Percentiles rank a stretch among this genome's conserved stretches.
These are phyloP conservation scores for Pseudogymnoascus verrucosus DNA, from an alignment of 2,329 filamentous ascomycete species.

Conservation along the genomic window DNA sequence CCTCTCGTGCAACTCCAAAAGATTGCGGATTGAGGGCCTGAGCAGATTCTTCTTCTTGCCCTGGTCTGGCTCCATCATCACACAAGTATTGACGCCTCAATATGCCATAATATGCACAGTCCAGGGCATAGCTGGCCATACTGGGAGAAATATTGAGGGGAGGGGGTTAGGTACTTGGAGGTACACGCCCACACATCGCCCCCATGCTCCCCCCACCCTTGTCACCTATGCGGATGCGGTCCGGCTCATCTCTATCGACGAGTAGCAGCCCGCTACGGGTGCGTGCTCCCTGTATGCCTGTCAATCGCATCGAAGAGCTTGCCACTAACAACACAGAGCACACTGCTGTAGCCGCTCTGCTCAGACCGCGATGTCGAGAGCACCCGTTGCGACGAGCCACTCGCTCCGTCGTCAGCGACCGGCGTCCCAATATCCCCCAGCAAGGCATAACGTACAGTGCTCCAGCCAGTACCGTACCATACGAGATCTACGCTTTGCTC, in stretches of 20 bases:
- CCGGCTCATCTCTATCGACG: conserved; percentile 9
- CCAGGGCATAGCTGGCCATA: neutral
- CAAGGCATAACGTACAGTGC: neutral
- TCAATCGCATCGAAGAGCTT: conserved; percentile 13
- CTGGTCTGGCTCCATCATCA: neutral
- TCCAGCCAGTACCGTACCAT: conserved; percentile 8
- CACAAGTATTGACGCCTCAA: conserved; percentile 7
- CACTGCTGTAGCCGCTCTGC: conserved; percentile 35
- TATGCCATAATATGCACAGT: neutral
- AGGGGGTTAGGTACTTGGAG: neutral
- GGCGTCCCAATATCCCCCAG: conserved; percentile 16
- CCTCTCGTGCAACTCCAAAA: neutral
- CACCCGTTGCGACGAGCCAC: conserved; percentile 30
- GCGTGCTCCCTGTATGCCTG: conserved; percentile 1
- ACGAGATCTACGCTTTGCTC: neutral
- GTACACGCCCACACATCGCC: neutral
- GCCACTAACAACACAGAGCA: conserved; percentile 37
- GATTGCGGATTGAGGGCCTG: neutral
- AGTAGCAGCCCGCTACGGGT: neutral
- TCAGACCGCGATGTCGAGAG: conserved; percentile 24
- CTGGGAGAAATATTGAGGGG: neutral
- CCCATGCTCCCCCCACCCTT: conserved; percentile 6
- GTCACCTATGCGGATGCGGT: conserved; percentile 2
- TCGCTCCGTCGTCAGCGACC: conserved; percentile 28
- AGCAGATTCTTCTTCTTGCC: neutral